Conservation (phyloP, 83 land plant species). For the Thuja plicata region DNA sequence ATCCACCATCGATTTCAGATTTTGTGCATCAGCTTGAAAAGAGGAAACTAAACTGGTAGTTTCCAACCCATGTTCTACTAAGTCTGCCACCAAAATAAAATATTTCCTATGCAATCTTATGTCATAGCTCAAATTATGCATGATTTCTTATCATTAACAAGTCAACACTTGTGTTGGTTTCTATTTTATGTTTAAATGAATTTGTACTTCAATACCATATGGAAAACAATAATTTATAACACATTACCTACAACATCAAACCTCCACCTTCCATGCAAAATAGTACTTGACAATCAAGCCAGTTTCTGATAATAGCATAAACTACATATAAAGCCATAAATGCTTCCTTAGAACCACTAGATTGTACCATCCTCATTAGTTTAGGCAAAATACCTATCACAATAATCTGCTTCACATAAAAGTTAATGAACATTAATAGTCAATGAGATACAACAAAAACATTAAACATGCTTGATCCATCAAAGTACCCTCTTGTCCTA, state of each 20-base stretch:
- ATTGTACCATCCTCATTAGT: conserved; percentile 76
- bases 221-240: background rate
- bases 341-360: conserved; percentile 76
- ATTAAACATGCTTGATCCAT: background rate
- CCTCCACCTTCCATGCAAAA: conserved; percentile 71
- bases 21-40: conserved; percentile 23
- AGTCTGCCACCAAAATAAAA: conserved; percentile 42
- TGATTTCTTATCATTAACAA: conserved; percentile 38
- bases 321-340: conserved; percentile 89
- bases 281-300: conserved; percentile 59
- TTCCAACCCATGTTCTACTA: conserved; percentile 39
- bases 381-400: conserved; percentile 61
- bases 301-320: conserved; percentile 81
- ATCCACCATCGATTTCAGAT: conserved; percentile 62
- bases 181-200: background rate
- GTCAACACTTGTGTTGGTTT: background rate
- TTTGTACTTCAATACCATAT: background rate
- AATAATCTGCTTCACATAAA: conserved; percentile 47
- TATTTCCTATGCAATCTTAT: conserved; percentile 54
- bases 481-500: background rate
- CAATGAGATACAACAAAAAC: background rate
- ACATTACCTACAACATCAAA: conserved; percentile 50
- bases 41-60: conserved; percentile 13
- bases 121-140: conserved; percentile 47
- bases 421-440: background rate